Evolutionary conservation across 345 rosid genomes (phyloP), one percentile per base, ranked within the genome.

Genomic region (Boechera divaricarpa): DNA sequence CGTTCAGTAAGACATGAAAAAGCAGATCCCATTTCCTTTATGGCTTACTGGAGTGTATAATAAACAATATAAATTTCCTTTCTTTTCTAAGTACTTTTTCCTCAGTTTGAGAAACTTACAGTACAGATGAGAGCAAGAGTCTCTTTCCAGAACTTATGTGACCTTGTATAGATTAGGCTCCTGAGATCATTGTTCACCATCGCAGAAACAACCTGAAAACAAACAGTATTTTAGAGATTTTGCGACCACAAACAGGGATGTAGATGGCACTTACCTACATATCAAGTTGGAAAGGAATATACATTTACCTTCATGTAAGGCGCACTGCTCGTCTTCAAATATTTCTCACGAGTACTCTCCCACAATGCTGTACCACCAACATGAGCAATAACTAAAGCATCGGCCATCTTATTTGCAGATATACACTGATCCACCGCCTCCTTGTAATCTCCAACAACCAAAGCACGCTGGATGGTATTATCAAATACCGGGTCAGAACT

Each of bases 321-420:
- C 66, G 96, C 87, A 81, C 63, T 75, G 80, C 87, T 89, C 77
- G 68, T 85, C 85, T 91, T 95, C 55, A 93, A 88, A 84, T 87
- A 93, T 72, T 85, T 89, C 75, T 93, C 86, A 51, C 97, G 93
- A 29, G 99, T 95, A 41, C 85, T 90, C 81, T 91, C 93, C 98
- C 96, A 91, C 79, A 95, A 81, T 45, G 92, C 79, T 81, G 88
- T 74, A 77, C 99, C 98, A 77, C 98, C 99, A 74, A 91, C 91
- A 81, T 93, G 96, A 67, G 99, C 94, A 79, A 95, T 91, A 63
- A 95, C 93, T 83, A 93, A 87, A 79, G 99, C 99, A 88, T 95
- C 98, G 68, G 98, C 94, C 78, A 86, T 85, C 80, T 91, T 91
- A 83, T 90, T 87, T 67, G 89, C 91, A 57, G 97, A 78, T 52